These are phyloP conservation scores for Emmonsiellopsis sp. DNA, from an alignment of 2,329 filamentous ascomycete species.

Conservation along the genomic window DNA sequence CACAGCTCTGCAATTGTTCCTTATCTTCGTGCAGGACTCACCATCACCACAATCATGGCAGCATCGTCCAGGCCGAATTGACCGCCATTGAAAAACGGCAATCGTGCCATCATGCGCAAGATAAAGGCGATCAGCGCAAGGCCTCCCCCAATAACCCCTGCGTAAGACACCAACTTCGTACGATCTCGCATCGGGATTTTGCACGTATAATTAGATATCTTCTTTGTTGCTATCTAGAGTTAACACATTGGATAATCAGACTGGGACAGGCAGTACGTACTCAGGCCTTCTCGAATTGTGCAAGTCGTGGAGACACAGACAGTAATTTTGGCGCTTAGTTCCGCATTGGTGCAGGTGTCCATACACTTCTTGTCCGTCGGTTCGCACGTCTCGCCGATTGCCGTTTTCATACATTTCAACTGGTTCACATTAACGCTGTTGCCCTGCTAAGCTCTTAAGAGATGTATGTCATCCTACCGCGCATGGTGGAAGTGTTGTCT, in stretches of 20 bases:
- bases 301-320: neutral
- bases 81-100: neutral
- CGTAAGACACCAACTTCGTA: neutral
- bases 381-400: neutral
- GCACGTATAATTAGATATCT: neutral
- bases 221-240: neutral
- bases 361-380: neutral
- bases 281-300: neutral
- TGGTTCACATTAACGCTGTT: neutral
- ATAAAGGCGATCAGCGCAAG: neutral
- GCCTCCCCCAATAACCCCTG: neutral
- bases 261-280: neutral
- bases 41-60: neutral
- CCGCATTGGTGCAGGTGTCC: neutral
- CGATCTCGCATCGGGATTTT: neutral
- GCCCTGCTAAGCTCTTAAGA: neutral
- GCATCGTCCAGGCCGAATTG: constrained; percentile 5
- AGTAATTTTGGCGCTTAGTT: neutral
- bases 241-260: neutral
- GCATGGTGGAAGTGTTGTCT: neutral
- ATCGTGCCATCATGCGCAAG: neutral
- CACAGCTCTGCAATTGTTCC: neutral
- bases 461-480: neutral
- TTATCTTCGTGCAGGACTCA: neutral
- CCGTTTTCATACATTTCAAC: constrained; percentile 1